A percentile compares a stretch with the other conserved stretches of the same genome.
These are phyloP conservation scores for Lachnellula hyalina DNA, from an alignment of 2,329 filamentous ascomycete species.

Conservation along the genomic window DNA sequence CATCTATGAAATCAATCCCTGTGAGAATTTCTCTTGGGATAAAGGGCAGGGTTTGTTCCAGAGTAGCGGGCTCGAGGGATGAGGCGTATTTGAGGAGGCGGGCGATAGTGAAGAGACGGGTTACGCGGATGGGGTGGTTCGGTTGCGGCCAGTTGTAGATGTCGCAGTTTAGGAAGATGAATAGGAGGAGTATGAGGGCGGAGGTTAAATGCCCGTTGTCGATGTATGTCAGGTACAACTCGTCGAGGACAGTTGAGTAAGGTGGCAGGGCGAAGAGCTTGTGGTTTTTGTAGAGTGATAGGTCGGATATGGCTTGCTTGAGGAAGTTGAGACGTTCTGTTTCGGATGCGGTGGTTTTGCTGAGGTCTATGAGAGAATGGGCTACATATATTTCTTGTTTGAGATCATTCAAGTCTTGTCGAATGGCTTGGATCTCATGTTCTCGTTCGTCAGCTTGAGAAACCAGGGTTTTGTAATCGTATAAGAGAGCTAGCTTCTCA, in stretches of 20 bases:
- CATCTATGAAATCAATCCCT: constrained; percentile 46
- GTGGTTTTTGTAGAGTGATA: neutral
- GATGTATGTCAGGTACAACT: constrained; percentile 38
- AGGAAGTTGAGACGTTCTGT: neutral
- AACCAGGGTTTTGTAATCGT: neutral
- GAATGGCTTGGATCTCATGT: neutral
- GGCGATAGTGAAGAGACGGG: constrained; percentile 46
- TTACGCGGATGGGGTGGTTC: constrained; percentile 46
- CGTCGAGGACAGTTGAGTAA: constrained; percentile 37
- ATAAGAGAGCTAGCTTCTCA: constrained; percentile 5
- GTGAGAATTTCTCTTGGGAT: constrained; percentile 29
- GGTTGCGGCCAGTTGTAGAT: constrained; percentile 46
- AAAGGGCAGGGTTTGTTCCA: neutral
- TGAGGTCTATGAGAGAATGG: neutral
- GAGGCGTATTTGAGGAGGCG: constrained; percentile 48
- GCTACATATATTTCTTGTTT: neutral
- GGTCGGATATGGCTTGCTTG: neutral
- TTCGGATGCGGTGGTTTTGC: neutral
- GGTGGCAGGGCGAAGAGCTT: constrained; percentile 15
- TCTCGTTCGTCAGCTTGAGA: neutral
- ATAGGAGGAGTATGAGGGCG: constrained; percentile 41
- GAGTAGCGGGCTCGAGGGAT: constrained; percentile 28
- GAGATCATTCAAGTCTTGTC: neutral
- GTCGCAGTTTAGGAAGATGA: constrained; percentile 35
- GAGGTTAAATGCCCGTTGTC: constrained; percentile 35